These are phyloP conservation scores for Fonsecaea pugnacius DNA, from an alignment of 2,329 filamentous ascomycete species.

Conservation along the genomic window DNA sequence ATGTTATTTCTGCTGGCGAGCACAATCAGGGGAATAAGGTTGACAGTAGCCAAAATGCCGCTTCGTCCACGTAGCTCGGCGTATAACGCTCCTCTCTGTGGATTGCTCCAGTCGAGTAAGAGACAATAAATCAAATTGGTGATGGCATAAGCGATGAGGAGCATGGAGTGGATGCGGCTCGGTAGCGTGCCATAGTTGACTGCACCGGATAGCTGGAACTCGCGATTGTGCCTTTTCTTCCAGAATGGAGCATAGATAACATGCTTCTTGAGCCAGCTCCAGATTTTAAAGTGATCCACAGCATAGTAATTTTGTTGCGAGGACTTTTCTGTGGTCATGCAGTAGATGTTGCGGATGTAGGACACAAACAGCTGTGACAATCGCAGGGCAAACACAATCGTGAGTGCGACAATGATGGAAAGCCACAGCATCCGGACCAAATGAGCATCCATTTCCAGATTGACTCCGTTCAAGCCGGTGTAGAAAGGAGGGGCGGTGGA, in stretches of 20 bases:
- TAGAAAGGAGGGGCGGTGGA: conserved; percentile 61
- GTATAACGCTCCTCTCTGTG: conserved; percentile 61
- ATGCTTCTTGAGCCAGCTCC: conserved; percentile 53
- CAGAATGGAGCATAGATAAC: conserved; percentile 68
- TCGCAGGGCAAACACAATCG: conserved; percentile 47
- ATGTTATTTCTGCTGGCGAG: conserved; percentile 93
- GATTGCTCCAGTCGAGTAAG: conserved; percentile 49
- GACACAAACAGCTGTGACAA: conserved; percentile 50
- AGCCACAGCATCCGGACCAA: conserved; percentile 42
- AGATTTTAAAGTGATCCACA: conserved; percentile 47
- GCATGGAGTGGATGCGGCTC: conserved; percentile 73
- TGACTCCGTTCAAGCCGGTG: conserved; percentile 37
- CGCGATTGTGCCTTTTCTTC: conserved; percentile 75
- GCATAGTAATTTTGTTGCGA: conserved; percentile 53
- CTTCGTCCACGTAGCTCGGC: conserved; percentile 85
- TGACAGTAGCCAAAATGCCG: conserved; percentile 81
- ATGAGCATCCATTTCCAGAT: conserved; percentile 34
- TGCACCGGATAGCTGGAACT: conserved; percentile 69
- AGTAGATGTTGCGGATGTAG: conserved; percentile 51
- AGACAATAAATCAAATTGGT: conserved; percentile 77
- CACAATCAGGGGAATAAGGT: conserved; percentile 89
- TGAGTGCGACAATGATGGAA: conserved; percentile 41
- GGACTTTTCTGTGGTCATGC: conserved; percentile 43
- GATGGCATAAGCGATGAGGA: conserved; percentile 69
- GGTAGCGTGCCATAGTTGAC: conserved; percentile 77